phyloP scores from a whole-genome alignment of 192 early-diverging fungal species.

The Thamnidium elegans region DNA sequence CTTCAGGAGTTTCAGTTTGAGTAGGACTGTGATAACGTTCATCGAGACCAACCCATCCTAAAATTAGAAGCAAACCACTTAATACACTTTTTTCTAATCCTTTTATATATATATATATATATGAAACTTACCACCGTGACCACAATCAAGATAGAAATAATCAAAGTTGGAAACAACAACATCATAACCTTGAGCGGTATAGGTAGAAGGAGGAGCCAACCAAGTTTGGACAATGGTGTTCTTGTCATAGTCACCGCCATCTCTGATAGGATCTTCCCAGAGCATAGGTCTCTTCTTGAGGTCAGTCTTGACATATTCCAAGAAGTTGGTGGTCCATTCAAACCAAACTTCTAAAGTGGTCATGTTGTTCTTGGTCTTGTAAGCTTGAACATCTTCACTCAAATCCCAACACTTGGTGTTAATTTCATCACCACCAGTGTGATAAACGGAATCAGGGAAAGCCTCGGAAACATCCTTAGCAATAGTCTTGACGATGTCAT shows the following conservation, averaged over 20 bases:
- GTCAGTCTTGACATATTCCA: constrained; percentile 4
- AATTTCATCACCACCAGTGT: constrained; percentile 77
- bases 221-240: constrained; percentile 67
- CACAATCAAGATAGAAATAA: constrained; percentile 74
- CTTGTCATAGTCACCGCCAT: constrained; percentile 39
- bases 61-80: not conserved
- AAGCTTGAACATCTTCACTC: constrained; percentile 32
- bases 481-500: constrained; percentile 55
- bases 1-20: constrained; percentile 24
- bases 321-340: constrained; percentile 22
- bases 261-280: constrained; percentile 76
- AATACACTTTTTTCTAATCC: too few relatives aligned
- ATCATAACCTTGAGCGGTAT: constrained; percentile 60
- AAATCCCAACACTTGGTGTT: constrained; percentile 59
- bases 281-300: constrained; percentile 53
- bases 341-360: constrained; percentile 23
- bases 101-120: too few relatives aligned
- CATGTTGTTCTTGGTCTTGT: constrained; percentile 21
- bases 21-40: constrained; percentile 46
- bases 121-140: constrained; percentile 47
- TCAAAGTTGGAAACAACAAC: constrained; percentile 60
- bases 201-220: constrained; percentile 53
- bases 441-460: constrained; percentile 72
- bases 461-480: constrained; percentile 54
- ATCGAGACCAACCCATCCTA: constrained; percentile 62